Conservation (phyloP, 176 grass and related monocot genomes). For the Canna indica region DNA sequence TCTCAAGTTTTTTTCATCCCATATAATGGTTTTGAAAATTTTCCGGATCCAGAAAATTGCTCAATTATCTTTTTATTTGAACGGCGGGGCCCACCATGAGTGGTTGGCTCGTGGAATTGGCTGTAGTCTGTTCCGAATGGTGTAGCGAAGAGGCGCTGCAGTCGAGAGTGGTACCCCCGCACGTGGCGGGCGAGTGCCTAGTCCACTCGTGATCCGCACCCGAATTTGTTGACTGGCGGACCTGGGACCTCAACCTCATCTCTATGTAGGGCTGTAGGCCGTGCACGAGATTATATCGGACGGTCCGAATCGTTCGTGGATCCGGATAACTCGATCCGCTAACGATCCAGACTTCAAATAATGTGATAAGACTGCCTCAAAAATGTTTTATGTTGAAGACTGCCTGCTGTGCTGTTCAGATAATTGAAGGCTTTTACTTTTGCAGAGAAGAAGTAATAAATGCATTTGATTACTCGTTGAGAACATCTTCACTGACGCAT, state of each 20-base stretch:
- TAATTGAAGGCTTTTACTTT: too few relatives aligned
- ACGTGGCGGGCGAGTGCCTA: not conserved
- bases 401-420: too few relatives aligned
- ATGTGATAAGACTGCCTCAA: too few relatives aligned
- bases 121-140: not conserved
- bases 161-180: not conserved
- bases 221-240: not conserved
- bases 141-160: not conserved
- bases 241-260: not conserved
- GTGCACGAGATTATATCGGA: not conserved
- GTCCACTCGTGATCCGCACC: not conserved
- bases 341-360: not conserved
- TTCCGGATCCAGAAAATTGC: too few relatives aligned
- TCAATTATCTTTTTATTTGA: too few relatives aligned
- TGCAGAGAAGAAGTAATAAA: too few relatives aligned
- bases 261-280: not conserved
- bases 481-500: not conserved
- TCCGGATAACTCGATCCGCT: not conserved
- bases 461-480: not conserved
- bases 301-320: not conserved
- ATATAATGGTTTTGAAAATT: too few relatives aligned
- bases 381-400: too few relatives aligned
- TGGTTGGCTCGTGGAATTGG: too few relatives aligned
- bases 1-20: too few relatives aligned
- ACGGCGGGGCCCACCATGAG: too few relatives aligned